A percentile compares a stretch with the other conserved stretches of the same genome.
These are phyloP conservation scores for Haplosporangium gracile DNA, from an alignment of 192 early-diverging fungal genomes.

Conservation along the genomic window DNA sequence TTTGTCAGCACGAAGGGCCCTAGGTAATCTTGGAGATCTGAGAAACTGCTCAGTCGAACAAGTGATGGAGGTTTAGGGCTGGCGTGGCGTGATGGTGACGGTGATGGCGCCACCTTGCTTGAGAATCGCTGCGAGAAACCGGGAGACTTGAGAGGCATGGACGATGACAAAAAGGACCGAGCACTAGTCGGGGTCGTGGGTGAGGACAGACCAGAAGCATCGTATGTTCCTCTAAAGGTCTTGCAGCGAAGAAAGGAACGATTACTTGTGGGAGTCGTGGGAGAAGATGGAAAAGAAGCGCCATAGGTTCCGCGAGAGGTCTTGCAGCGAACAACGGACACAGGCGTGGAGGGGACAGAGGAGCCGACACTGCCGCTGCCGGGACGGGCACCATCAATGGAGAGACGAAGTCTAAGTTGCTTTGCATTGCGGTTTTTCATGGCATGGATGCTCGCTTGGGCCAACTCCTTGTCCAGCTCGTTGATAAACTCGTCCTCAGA, in stretches of 20 bases:
- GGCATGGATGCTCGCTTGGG: neutral
- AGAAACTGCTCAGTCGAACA: neutral
- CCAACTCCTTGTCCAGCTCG: neutral
- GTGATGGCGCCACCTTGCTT: neutral
- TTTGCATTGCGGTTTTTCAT: neutral
- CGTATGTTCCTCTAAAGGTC: neutral
- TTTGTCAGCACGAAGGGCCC: neutral
- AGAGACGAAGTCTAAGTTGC: neutral
- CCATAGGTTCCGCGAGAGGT: slow-evolving; percentile 6
- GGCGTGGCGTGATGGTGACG: neutral
- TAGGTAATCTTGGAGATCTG: neutral
- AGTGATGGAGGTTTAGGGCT: neutral
- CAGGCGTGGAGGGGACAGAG: neutral
- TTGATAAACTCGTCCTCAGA: neutral
- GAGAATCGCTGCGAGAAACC: neutral
- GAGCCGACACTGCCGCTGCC: neutral
- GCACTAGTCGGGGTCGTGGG: neutral
- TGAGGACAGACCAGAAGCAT: neutral
- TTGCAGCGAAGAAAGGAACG: slow-evolving; percentile 3
- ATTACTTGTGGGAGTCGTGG: neutral
- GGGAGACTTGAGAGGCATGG: neutral
- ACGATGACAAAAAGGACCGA: neutral
- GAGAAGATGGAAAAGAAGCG: neutral
- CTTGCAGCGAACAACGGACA: neutral
- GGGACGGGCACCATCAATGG: no score